Evolutionary conservation across 2,329 filamentous ascomycete species (phyloP).

Genomic region (Thelonectria olida): DNA sequence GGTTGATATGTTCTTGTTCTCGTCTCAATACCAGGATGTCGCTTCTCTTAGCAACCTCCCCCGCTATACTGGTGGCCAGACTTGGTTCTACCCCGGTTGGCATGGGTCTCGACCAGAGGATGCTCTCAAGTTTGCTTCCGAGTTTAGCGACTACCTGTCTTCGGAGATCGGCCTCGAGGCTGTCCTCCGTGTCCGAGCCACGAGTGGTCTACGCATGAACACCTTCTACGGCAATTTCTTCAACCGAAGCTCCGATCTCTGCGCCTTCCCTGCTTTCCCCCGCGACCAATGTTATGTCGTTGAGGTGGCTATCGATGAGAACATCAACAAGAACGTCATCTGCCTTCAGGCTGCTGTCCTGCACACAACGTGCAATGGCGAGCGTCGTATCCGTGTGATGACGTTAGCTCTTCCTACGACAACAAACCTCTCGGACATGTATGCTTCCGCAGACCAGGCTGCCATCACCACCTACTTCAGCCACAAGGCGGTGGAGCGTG

Average conservation of each 20-base stretch:
- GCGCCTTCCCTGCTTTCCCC: conserved; percentile 97
- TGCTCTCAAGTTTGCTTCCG: conserved; percentile 95
- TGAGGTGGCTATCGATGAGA: conserved; percentile 97
- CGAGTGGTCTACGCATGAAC: conserved; percentile 93
- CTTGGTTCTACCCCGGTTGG: conserved; percentile 98
- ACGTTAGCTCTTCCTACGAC: conserved; percentile 94
- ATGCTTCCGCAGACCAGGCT: conserved; percentile 93
- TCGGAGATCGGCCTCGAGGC: conserved; percentile 96
- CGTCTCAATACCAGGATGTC: conserved; percentile 95
- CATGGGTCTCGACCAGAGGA: conserved; percentile 93
- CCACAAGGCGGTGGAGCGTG: conserved; percentile 95
- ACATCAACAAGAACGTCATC: conserved; percentile 87
- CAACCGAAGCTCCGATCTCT: conserved; percentile 96
- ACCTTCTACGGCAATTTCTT: conserved; percentile 99
- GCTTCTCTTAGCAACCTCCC: conserved; percentile 95
- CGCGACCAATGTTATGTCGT: conserved; percentile 98
- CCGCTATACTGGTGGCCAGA: conserved; percentile 95
- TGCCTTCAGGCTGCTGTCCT: conserved; percentile 95
- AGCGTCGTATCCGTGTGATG: conserved; percentile 92
- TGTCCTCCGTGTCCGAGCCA: conserved; percentile 93
- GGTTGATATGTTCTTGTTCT: conserved; percentile 98
- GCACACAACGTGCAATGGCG: conserved; percentile 97
- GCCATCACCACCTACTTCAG: conserved; percentile 95
- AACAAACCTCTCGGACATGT: conserved; percentile 87
- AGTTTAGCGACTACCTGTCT: conserved; percentile 97